Conservation (phyloP, 2,329 filamentous ascomycete genomes). For the Verticillium zaregamsianum region DNA sequence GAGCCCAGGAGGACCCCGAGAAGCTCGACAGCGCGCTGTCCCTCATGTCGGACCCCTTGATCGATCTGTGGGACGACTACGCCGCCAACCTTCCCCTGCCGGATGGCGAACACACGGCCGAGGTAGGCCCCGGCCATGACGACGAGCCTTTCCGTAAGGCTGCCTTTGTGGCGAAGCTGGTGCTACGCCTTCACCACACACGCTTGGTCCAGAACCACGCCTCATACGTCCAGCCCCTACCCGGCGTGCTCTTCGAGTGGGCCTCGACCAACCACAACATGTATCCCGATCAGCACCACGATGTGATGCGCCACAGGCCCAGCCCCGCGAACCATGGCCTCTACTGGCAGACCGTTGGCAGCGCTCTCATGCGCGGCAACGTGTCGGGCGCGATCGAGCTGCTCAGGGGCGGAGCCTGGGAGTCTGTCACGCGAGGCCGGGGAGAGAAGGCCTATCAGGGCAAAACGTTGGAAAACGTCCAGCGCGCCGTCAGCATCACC, state of each 20-base stretch:
- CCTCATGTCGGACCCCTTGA: conserved; percentile 47
- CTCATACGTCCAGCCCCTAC: conserved; percentile 49
- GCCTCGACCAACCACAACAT: conserved; percentile 70
- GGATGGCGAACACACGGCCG: conserved; percentile 51
- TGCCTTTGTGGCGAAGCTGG: conserved; percentile 69
- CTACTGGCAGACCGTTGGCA: conserved; percentile 85
- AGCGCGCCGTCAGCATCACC: conserved; percentile 65
- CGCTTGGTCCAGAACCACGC: conserved; percentile 33
- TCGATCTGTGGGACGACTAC: conserved; percentile 53
- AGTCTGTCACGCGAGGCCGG: conserved; percentile 65
- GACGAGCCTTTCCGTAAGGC: conserved; percentile 69
- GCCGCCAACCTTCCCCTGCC: conserved; percentile 42
- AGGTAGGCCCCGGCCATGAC: conserved; percentile 61
- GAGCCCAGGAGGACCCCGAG: conserved; percentile 49
- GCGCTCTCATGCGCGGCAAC: conserved; percentile 70
- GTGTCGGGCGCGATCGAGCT: conserved; percentile 63
- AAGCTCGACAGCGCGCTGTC: conserved; percentile 53
- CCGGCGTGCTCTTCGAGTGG: conserved; percentile 81
- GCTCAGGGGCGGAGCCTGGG: conserved; percentile 73
- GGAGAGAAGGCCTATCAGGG: conserved; percentile 68
- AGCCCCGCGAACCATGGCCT: conserved; percentile 71
- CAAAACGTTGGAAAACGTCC: conserved; percentile 71
- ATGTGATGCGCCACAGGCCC: conserved; percentile 60
- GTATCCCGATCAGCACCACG: conserved; percentile 62
- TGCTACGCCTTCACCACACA: conserved; percentile 74